phyloP scores from a whole-genome alignment of 768 basidiomycete species.

The Xerocomellus intermedius region DNA sequence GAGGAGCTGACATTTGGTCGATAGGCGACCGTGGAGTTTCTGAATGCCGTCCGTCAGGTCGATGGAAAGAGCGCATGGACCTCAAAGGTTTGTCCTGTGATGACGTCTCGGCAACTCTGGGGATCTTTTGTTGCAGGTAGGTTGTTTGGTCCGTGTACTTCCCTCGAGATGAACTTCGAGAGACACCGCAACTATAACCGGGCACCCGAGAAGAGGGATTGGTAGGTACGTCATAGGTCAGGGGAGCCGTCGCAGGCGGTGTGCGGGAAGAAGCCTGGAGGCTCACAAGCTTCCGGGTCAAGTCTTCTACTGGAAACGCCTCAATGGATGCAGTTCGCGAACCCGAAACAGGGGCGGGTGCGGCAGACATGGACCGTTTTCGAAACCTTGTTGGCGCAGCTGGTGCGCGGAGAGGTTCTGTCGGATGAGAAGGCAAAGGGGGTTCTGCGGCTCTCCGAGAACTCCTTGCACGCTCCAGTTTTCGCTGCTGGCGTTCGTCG shows the following conservation, averaged over 20 bases:
- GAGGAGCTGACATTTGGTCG: slow-evolving; percentile 29
- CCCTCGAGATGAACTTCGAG: slow-evolving; percentile 25
- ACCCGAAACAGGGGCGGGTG: slow-evolving; percentile 16
- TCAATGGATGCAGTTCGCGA: slow-evolving; percentile 36
- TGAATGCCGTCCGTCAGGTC: slow-evolving; percentile 35
- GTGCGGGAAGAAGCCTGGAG: slow-evolving; percentile 38
- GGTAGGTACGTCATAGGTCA: slow-evolving; percentile 7
- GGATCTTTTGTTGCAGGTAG: slow-evolving; percentile 19
- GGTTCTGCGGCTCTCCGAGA: slow-evolving; percentile 21
- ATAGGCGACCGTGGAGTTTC: slow-evolving; percentile 37
- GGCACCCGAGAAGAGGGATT: slow-evolving; percentile 11
- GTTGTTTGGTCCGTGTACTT: slow-evolving; percentile 11
- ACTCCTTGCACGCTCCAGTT: slow-evolving; percentile 43
- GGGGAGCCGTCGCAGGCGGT: slow-evolving; percentile 12
- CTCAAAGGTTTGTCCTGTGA: slow-evolving; percentile 37
- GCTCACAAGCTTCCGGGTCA: slow-evolving; percentile 55
- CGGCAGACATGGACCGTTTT: slow-evolving; percentile 33
- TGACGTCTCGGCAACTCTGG: slow-evolving; percentile 19
- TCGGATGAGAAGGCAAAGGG: slow-evolving; percentile 15
- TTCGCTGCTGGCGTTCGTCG: slow-evolving; percentile 62
- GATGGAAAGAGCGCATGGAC: slow-evolving; percentile 63
- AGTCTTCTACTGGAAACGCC: slow-evolving; percentile 54
- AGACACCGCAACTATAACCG: slow-evolving; percentile 10
- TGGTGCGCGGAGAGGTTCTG: slow-evolving; percentile 25
- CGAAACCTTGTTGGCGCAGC: slow-evolving; percentile 39